Base-by-base conservation (phyloP, 2,329 filamentous ascomycete genomes). In the Pseudogymnoascus sp. region DNA sequence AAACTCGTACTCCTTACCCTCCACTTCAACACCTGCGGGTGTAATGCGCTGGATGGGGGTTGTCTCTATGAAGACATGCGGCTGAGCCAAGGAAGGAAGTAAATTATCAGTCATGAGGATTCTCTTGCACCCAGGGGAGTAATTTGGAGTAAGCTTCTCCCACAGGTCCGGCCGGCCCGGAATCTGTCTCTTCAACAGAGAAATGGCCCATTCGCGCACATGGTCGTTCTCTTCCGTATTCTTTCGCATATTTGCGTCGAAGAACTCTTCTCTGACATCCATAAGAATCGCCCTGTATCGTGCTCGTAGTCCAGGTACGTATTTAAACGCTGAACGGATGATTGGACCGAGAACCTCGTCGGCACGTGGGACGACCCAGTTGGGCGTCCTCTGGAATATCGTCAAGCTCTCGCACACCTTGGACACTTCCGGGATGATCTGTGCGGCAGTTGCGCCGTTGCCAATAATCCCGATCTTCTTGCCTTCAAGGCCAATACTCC, bases 381-480 rank as follows among this genome's bases (percentile, higher is more conserved):
- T 85, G 0, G 84, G 81, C 0, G 82, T 82, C 15, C 84, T 76
- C 69, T 86, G 83, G 70, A 82, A 85, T 13, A 86, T 73, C 0
- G 79, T 80, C 15, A 86, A 71, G 11, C 78, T 74, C 2, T 78
- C 75, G 9, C 79, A 80, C 2, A 78, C 74, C 47, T 81, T 80
- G 2, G 79, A 78, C 35, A 85, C 76, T 62, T 85, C 82, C 1
- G 83, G 83, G 31, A 84, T 76, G 66, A 86, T 84, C 65, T 86
- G 84, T 1, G 78, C 79, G 1, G 82, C 82, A 0, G 83, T 85
- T 36, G 83, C 83, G 6, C 82, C 81, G 69, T 84, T 86, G 2
- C 84, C 83, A 38, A 87, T 80, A n/a, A 87, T 72, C 0, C 79
- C 83, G 42, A 86, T 78, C 61, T 77, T 79, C 74, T 85, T 85